Percentiles rank a stretch among this genome's conserved stretches.
Conservation (phyloP, 352 stramenopile species). For the Blastocystis sp. region DNA sequence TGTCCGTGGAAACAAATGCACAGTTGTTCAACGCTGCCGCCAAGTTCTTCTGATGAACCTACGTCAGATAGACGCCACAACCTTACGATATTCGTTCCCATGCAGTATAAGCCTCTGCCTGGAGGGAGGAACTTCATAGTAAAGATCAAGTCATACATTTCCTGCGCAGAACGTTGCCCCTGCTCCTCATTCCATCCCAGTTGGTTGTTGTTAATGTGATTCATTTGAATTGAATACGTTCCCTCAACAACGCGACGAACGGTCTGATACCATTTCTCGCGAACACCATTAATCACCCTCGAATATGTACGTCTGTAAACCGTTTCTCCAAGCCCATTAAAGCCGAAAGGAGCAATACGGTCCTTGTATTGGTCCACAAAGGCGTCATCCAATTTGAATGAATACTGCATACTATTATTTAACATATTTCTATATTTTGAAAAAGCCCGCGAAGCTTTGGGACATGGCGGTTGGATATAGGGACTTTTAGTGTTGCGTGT, state of each 20-base stretch:
- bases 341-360: slow-evolving; percentile 76
- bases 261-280: slow-evolving; percentile 82
- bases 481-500: neutral
- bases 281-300: slow-evolving; percentile 75
- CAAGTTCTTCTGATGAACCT: slow-evolving; percentile 70
- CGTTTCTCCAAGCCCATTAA: slow-evolving; percentile 84
- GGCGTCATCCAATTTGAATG: slow-evolving; percentile 65
- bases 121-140: slow-evolving; percentile 86
- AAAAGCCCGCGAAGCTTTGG: neutral
- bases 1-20: slow-evolving; percentile 81
- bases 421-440: neutral
- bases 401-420: slow-evolving; percentile 27
- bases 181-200: slow-evolving; percentile 73
- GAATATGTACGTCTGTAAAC: slow-evolving; percentile 85
- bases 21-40: slow-evolving; percentile 86
- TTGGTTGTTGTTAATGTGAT: slow-evolving; percentile 71
- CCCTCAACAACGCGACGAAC: slow-evolving; percentile 85
- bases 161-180: slow-evolving; percentile 70
- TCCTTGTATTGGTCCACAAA: slow-evolving; percentile 69
- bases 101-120: slow-evolving; percentile 83
- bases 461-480: neutral
- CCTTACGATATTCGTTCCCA: slow-evolving; percentile 82
- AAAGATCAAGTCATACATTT: slow-evolving; percentile 86
- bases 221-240: slow-evolving; percentile 85
- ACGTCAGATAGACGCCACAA: slow-evolving; percentile 64